Conservation (phyloP, 129 eudicot genomes). For the Solidago caesia region DNA sequence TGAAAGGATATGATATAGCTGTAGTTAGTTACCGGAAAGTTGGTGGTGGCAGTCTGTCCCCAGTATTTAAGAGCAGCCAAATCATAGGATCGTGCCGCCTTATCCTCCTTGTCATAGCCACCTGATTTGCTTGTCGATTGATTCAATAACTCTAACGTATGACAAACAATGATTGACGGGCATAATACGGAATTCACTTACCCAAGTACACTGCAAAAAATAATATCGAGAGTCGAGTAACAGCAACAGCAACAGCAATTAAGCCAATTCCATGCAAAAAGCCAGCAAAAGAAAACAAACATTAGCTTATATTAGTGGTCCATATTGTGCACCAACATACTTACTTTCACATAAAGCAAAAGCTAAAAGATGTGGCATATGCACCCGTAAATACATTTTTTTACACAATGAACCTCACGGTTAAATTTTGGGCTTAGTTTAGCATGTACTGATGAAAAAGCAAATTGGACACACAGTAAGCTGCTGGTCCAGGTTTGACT, state of each 20-base stretch:
- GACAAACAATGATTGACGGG: background rate
- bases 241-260: background rate
- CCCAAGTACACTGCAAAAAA: conserved; percentile 63
- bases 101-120: conserved; percentile 91
- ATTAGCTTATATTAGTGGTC: conserved; percentile 30
- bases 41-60: conserved; percentile 90
- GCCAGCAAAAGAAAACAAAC: conserved; percentile 20
- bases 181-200: conserved; percentile 29
- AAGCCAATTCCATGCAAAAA: conserved; percentile 36
- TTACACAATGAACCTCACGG: background rate
- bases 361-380: conserved; percentile 2
- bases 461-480: background rate
- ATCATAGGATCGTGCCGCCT: conserved; percentile 86
- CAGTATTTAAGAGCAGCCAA: conserved; percentile 87
- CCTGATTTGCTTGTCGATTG: conserved; percentile 34
- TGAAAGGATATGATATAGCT: background rate
- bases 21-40: conserved; percentile 62
- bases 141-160: background rate
- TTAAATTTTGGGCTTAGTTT: no score
- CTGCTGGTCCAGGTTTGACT: conserved; percentile 19
- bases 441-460: background rate
- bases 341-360: conserved; percentile 26
- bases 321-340: conserved; percentile 21
- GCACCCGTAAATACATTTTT: background rate
- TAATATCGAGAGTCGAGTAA: conserved; percentile 7